Base-by-base conservation (phyloP, 2,329 filamentous ascomycete genomes). In the Periconia sp. region DNA sequence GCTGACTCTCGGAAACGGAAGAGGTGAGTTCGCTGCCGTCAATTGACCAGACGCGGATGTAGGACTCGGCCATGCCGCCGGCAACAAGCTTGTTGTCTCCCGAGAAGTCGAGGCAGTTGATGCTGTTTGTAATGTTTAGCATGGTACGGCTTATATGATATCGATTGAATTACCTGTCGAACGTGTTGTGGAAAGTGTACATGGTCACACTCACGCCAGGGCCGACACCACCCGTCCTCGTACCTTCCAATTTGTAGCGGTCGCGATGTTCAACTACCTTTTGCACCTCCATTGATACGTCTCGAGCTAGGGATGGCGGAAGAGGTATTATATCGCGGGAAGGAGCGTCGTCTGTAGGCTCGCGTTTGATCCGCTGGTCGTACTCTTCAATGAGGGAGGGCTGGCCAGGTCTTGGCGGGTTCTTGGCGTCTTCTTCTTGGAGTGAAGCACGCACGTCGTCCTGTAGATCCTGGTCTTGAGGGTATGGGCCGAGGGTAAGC, bases 161-260 rank as follows among this genome's bases (percentile, higher is more conserved):
- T 17, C 16, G 7, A 28, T 32, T 17, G n/a, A 49, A 83, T 76
- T 74, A 92, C 89, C 84, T 88, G 70, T 95, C 91, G 51, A 91
- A 86, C 0, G 89, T 95, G 70, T 99, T 99, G 76, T 99, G 94
- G 64, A 97, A 96, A 1, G 94, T 99, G 68, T 95, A 96, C 88
- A 97, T 97, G 76, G 89, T 94, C 17, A 95, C 86, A 60, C 91
- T 95, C 46, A 96, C 79, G 18, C 86, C 85, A 40, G 90, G 84
- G 11, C 92, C 90, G 36, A 92, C 81, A 7, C 92, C 92, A 12
- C 90, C 89, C 10, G 88, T 92, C 23, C 88, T 83, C 5, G 32
- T 46, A 15, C 86, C 84, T 46, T 95, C 89, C 43, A 97, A 92
- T 64, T 84, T 87, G 68, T 96, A 95, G 13, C 92, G 83, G 61